Base-by-base conservation (phyloP, 2,329 filamentous ascomycete genomes). In the Microascus cirrosus region DNA sequence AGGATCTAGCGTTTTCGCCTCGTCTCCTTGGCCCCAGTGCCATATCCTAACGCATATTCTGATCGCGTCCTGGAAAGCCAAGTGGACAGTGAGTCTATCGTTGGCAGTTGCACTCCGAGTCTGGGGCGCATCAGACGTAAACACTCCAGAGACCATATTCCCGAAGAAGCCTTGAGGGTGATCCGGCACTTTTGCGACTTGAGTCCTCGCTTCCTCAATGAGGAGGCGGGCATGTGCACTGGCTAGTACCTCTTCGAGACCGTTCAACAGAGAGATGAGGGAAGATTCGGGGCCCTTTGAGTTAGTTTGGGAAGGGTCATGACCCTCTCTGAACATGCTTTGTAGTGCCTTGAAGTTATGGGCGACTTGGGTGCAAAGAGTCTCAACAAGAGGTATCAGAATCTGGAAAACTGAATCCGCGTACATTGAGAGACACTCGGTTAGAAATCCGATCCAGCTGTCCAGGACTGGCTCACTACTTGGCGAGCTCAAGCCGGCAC, bases 41-140 rank as follows among this genome's bases (percentile, higher is more conserved):
- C 95, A 99, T 56, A 99, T 96, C 13, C 79, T 84, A 68, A 95
- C 95, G 70, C 92, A 96, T 55, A 95, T 89, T 25, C 90, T 84
- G 59, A 97, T 90, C 1, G 92, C 90, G 69, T 99, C 95, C 70
- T 97, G 93, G 68, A 99, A 96, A 12, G 92, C 95, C n/a, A 99
- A 78, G 51, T 96, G 79, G 22, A 99, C 93, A 0, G 94, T 97
- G 24, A 99, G 78, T 53, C 93, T 84, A 65, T 94, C 93, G 66
- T 97, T 99, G 10, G 92, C 91, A n/a, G 89, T 91, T 8, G 86
- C 84, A 60, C 86, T 90, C 54, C 91, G 85, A n/a, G 84, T 80
- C 60, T 92, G 88, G 1, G 81, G 84, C 1, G 82, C 77, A 60
- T 96, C 91, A 1, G 87, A 83, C 42, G 90, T 81, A 68, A 96